These are phyloP conservation scores for Talaromyces funiculosus DNA, from an alignment of 2,329 filamentous ascomycete species.

Conservation along the genomic window DNA sequence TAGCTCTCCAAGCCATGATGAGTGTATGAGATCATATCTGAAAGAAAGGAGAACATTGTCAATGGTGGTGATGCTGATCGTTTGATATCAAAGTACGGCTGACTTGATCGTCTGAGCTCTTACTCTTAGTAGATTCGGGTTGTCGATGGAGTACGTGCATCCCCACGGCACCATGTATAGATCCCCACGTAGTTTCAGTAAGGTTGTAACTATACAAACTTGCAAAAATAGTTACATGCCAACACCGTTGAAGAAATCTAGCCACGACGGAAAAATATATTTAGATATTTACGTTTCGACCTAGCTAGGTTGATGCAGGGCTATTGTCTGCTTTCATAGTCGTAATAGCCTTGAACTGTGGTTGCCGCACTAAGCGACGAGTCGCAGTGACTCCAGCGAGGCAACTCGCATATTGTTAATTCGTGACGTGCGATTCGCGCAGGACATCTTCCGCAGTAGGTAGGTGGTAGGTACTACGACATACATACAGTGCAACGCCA, in stretches of 20 bases:
- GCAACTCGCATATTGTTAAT: background rate
- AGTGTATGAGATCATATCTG: background rate
- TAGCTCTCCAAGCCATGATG: background rate
- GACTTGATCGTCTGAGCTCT: constrained; percentile 5
- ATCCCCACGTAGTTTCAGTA: background rate
- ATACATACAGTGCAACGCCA: background rate
- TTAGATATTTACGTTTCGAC: background rate
- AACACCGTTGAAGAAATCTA: background rate
- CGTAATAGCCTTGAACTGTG: background rate
- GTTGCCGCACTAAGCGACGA: constrained; percentile 3
- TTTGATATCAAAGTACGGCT: background rate
- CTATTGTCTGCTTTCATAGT: background rate
- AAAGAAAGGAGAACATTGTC: background rate
- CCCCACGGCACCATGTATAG: background rate
- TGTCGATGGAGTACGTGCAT: background rate
- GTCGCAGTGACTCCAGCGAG: background rate
- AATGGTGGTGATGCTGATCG: background rate
- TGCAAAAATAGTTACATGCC: background rate
- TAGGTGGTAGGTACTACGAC: background rate
- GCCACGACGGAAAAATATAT: background rate
- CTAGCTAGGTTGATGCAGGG: background rate
- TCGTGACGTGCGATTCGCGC: background rate
- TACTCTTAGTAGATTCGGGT: background rate
- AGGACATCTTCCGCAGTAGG: background rate
- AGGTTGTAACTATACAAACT: constrained; percentile 4